Evolutionary conservation across 1,139 yeast genomes (phyloP).

Genomic region (Yamadazyma conglobata): DNA sequence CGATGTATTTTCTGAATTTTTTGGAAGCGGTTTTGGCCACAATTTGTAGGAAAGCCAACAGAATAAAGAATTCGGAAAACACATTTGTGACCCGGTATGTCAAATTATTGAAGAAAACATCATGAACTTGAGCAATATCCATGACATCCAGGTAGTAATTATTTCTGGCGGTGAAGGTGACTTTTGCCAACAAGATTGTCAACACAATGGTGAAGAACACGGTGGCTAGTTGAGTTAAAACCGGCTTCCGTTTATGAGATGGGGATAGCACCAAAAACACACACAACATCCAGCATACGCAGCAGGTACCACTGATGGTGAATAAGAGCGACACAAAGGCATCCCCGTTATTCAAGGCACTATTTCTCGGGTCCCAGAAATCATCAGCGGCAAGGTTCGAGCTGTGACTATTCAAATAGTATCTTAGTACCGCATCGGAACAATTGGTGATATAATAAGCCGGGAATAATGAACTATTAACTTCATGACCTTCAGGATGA

Average conservation of each 20-base stretch:
- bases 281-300: conserved; percentile 54
- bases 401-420: conserved; percentile 1
- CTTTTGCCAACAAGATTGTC: conserved; percentile 37
- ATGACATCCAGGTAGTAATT: conserved; percentile 39
- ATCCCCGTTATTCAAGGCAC: conserved; percentile 36
- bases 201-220: conserved; percentile 41
- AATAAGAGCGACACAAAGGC: conserved; percentile 44
- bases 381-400: conserved; percentile 1
- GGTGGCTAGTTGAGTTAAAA: conserved; percentile 44
- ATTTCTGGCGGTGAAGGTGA: conserved; percentile 29
- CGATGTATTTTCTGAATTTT: conserved; percentile 10
- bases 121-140: conserved; percentile 34
- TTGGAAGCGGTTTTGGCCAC: conserved; percentile 22
- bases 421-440: conserved; percentile 14
- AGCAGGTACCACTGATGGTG: conserved; percentile 41
- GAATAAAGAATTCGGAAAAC: conserved; percentile 32
- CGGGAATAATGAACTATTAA: conserved; percentile 23
- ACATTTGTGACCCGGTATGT: conserved; percentile 28
- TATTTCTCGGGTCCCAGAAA: conserved; percentile 12
- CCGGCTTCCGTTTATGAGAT: conserved; percentile 45
- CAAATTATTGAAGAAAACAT: conserved; percentile 24
- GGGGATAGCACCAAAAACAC: conserved; percentile 45
- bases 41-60: conserved; percentile 41
- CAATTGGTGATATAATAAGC: conserved; percentile 46
- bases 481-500: conserved; percentile 1